Evolutionary conservation across 2,329 filamentous ascomycete species (phyloP).

Genomic region (Claviceps africana): DNA sequence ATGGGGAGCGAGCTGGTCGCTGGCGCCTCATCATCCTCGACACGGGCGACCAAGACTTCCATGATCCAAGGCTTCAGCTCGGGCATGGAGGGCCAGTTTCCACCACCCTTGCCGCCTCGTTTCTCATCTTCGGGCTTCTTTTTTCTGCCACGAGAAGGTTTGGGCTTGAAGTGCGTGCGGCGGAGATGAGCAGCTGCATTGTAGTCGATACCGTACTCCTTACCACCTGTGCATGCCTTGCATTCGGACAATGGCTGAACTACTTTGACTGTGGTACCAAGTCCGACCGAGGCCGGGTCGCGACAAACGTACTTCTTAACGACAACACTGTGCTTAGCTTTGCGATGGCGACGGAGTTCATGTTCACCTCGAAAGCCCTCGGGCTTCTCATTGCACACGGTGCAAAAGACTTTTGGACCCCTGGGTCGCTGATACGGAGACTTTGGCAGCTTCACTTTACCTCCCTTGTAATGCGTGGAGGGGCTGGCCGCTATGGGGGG

Average conservation of each 20-base stretch:
- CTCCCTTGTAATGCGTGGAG: conserved; percentile 20
- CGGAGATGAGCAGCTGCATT: conserved; percentile 86
- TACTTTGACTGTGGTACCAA: conserved; percentile 31
- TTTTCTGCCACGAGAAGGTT: conserved; percentile 31
- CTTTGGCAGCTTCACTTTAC: conserved; percentile 31
- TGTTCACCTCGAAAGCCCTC: conserved; percentile 78
- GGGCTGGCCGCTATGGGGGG: conserved; percentile 6
- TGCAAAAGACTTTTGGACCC: conserved; percentile 58
- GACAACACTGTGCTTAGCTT: conserved; percentile 45
- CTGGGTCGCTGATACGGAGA: conserved; percentile 44
- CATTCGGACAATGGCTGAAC: conserved; percentile 60
- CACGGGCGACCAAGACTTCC: conserved; percentile 24
- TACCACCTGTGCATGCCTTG: conserved; percentile 65
- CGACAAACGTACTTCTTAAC: conserved; percentile 46
- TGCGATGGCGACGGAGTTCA: conserved; percentile 57
- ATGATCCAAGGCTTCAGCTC: conserved; percentile 38
- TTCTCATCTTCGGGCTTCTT: conserved; percentile 29
- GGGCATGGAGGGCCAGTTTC: conserved; percentile 40
- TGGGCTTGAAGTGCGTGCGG: conserved; percentile 72
- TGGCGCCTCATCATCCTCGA: conserved; percentile 18
- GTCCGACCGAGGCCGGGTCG: conserved; percentile 31
- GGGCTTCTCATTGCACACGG: conserved; percentile 54
- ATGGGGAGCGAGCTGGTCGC: conserved; percentile 8
- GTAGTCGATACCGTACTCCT: conserved; percentile 83
- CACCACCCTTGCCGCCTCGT: conserved; percentile 39